Evolutionary conservation across 176 grass and related monocot genomes (phyloP).

Genomic region (Avena atlantica): DNA sequence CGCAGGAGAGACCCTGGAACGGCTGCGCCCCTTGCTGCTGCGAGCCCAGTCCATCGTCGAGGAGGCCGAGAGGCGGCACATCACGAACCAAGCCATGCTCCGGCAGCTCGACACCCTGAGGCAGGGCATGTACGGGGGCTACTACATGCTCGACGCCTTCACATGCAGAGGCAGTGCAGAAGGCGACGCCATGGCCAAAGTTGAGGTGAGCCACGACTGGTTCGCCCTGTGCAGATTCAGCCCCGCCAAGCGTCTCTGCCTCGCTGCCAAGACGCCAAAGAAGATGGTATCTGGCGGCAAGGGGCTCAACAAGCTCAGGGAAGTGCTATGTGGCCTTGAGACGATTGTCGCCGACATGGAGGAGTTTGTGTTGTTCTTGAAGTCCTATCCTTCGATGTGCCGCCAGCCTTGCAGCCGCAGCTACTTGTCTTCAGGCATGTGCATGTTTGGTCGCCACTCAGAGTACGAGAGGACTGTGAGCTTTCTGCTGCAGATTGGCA

Average conservation of each 20-base stretch:
- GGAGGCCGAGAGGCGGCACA: slow-evolving; percentile 20
- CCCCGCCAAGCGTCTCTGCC: neutral
- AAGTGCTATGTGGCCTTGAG: neutral
- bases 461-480: slow-evolving; percentile 18
- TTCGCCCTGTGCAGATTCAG: neutral
- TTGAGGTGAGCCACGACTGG: neutral
- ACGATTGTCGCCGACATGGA: neutral
- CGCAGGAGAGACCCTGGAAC: neutral
- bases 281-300: no score
- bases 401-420: neutral
- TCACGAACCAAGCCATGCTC: slow-evolving; percentile 40
- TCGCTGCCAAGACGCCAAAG: neutral
- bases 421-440: slow-evolving; percentile 27
- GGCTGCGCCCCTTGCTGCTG: neutral
- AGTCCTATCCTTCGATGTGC: slow-evolving; percentile 11
- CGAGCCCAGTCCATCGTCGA: neutral
- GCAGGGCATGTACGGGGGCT: slow-evolving; percentile 27
- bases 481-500: slow-evolving; percentile 26
- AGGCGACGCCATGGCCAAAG: neutral
- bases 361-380: slow-evolving; percentile 27
- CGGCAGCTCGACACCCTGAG: slow-evolving; percentile 18
- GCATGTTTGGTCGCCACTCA: slow-evolving; percentile 43
- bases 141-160: slow-evolving; percentile 30
- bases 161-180: neutral
- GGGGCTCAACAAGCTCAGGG: neutral